phyloP scores from a whole-genome alignment of 352 stramenopile genomes.

The Phytophthora pini region DNA sequence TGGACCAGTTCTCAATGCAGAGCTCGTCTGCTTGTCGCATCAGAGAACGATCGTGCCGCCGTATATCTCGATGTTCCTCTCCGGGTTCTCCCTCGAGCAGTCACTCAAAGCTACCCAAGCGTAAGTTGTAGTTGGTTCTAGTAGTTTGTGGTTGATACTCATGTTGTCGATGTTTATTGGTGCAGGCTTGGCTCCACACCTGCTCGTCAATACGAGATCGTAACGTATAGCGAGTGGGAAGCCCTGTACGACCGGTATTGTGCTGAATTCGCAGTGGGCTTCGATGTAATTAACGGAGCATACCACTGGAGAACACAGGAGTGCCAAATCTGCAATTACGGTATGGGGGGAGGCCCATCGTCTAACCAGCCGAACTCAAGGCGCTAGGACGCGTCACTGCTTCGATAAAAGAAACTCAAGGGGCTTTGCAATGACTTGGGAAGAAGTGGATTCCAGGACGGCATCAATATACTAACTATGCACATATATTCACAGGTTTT shows the following conservation, averaged over 20 bases:
- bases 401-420: too few species aligned
- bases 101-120: conserved; percentile 77
- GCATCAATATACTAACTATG: conserved; percentile 5
- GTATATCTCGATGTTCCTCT: conserved; percentile 90
- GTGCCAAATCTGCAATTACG: conserved; percentile 84
- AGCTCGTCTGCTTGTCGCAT: conserved; percentile 83
- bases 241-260: conserved; percentile 81
- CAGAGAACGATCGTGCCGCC: conserved; percentile 79
- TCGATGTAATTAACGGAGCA: conserved; percentile 79
- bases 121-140: conserved; percentile 39
- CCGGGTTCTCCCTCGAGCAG: conserved; percentile 79
- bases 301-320: conserved; percentile 86
- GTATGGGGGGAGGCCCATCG: conserved; percentile 49
- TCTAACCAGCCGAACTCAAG: conserved; percentile 58
- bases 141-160: not conserved
- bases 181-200: conserved; percentile 53
- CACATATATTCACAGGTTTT: conserved; percentile 11
- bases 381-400: conserved; percentile 16
- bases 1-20: conserved; percentile 79
- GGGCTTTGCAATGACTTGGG: too few species aligned
- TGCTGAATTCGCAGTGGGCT: conserved; percentile 82
- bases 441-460: too few species aligned
- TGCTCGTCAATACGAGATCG: conserved; percentile 86
- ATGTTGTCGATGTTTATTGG: conserved; percentile 6
- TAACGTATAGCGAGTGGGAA: conserved; percentile 84